A percentile compares a stretch with the other conserved stretches of the same genome.
These are phyloP conservation scores for Achlya hypogyna DNA, from an alignment of 352 stramenopile species.

Conservation along the genomic window DNA sequence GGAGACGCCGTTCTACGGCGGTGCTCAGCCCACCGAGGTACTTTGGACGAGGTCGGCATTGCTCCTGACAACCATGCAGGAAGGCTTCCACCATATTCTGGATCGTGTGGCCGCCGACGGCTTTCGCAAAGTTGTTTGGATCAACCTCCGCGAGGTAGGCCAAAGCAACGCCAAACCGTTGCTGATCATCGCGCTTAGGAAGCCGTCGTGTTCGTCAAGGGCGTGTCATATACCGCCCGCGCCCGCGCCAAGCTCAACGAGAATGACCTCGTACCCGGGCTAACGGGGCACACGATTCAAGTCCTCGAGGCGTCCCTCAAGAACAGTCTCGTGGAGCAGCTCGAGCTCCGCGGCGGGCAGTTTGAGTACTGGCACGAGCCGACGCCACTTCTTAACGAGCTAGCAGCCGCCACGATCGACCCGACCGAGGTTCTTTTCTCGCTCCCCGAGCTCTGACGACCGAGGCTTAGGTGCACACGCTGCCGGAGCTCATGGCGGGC, in stretches of 20 bases:
- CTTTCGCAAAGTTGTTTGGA: conserved; percentile 73
- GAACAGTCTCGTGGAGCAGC: conserved; percentile 61
- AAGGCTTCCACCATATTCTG: conserved; percentile 69
- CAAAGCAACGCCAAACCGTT: neutral
- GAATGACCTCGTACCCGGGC: conserved; percentile 72
- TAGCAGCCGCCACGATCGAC: conserved; percentile 31
- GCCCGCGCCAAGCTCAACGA: conserved; percentile 71
- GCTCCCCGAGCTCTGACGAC: neutral
- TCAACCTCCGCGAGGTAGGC: conserved; percentile 66
- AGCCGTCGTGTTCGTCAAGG: conserved; percentile 76
- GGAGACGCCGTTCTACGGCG: conserved; percentile 61
- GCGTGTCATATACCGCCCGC: conserved; percentile 55
- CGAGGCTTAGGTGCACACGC: conserved; percentile 36
- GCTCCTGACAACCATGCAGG: conserved; percentile 22
- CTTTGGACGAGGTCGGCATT: neutral
- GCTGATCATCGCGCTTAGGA: no score
- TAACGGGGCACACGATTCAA: conserved; percentile 74
- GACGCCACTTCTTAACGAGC: conserved; percentile 49
- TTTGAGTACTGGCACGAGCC: conserved; percentile 82
- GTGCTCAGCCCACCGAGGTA: conserved; percentile 65
- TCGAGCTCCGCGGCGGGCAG: conserved; percentile 30
- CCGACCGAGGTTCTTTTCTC: conserved; percentile 22
- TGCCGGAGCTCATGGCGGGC: conserved; percentile 41
- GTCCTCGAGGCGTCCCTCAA: conserved; percentile 76
- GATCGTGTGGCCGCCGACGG: conserved; percentile 51